These are phyloP conservation scores for Penstemon barbatus DNA, from an alignment of 257 asterid genomes.

Conservation along the genomic window DNA sequence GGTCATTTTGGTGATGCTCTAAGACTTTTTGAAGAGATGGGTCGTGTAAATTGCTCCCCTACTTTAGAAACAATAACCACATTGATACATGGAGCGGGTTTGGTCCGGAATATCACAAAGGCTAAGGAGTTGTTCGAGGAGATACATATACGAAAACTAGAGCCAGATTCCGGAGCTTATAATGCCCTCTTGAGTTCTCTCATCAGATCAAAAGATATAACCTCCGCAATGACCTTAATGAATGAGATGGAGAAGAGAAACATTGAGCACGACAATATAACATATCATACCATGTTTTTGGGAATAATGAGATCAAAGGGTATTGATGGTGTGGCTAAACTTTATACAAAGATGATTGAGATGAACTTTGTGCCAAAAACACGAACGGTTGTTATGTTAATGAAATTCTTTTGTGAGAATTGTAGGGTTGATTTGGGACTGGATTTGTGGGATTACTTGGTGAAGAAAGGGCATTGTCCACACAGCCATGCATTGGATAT, in stretches of 20 bases:
- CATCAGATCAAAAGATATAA: conserved; percentile 58
- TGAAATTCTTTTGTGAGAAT: conserved; percentile 75
- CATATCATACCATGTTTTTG: conserved; percentile 73
- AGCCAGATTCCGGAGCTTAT: conserved; percentile 67
- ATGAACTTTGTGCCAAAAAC: conserved; percentile 64
- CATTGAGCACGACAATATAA: conserved; percentile 59
- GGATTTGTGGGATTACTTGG: conserved; percentile 70
- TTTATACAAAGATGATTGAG: conserved; percentile 57
- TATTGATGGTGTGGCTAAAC: conserved; percentile 48
- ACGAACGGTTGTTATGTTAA: conserved; percentile 68
- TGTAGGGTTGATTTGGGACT: conserved; percentile 59
- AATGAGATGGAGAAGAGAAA: conserved; percentile 60
- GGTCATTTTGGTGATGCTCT: conserved; percentile 71
- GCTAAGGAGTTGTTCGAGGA: conserved; percentile 62
- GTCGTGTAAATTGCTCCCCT: conserved; percentile 44
- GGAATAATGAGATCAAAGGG: conserved; percentile 66
- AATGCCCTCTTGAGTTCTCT: conserved; percentile 76
- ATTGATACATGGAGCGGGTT: conserved; percentile 88
- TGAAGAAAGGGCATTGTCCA: conserved; percentile 81
- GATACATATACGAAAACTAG: conserved; percentile 45
- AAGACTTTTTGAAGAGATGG: conserved; percentile 83
- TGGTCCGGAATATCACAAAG: conserved; percentile 62
- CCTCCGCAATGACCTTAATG: conserved; percentile 58
- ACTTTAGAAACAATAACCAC: conserved; percentile 78
- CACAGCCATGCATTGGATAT: conserved; percentile 79